Percentiles rank a stretch among this genome's conserved stretches.
Conservation (phyloP, 257 asterid genomes). For the Voacanga thouarsii region DNA sequence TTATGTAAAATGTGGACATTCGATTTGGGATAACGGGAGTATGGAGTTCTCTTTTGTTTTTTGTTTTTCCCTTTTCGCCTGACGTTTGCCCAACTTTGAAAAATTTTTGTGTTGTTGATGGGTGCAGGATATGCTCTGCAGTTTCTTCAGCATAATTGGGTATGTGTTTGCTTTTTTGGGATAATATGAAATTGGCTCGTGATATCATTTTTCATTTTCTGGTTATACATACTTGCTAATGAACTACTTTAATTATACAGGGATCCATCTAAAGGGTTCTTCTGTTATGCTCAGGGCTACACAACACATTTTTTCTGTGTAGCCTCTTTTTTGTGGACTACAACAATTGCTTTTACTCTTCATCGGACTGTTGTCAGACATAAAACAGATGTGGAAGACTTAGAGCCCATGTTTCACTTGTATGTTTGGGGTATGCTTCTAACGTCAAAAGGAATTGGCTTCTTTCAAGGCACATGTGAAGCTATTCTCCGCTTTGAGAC, state of each 20-base stretch:
- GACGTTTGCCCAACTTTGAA: background rate
- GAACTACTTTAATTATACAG: conserved; percentile 41
- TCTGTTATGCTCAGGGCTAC: conserved; percentile 96
- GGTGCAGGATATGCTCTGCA: conserved; percentile 95
- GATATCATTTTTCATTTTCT: conserved; percentile 9
- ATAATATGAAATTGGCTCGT: conserved; percentile 10
- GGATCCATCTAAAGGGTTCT: conserved; percentile 95
- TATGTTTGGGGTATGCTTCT: conserved; percentile 87
- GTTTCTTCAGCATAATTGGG: conserved; percentile 98
- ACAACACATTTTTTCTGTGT: conserved; percentile 96
- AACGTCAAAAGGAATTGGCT: background rate
- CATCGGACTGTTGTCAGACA: conserved; percentile 98
- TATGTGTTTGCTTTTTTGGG: conserved; percentile 29
- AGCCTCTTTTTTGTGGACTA: conserved; percentile 96
- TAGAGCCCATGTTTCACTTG: conserved; percentile 96
- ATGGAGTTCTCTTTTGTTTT: background rate
- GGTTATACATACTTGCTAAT: conserved; percentile 3
- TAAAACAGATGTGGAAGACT: conserved; percentile 96
- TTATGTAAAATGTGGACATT: background rate
- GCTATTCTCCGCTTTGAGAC: background rate
- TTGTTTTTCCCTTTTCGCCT: too few species aligned
- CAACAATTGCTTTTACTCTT: conserved; percentile 91
- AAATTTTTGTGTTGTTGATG: conserved; percentile 14
- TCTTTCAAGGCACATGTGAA: background rate
- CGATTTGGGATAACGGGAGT: background rate